Evolutionary conservation across 805 yeast species (phyloP), one percentile per base, ranked within the genome.

Genomic region (Yarrowia sp.): DNA sequence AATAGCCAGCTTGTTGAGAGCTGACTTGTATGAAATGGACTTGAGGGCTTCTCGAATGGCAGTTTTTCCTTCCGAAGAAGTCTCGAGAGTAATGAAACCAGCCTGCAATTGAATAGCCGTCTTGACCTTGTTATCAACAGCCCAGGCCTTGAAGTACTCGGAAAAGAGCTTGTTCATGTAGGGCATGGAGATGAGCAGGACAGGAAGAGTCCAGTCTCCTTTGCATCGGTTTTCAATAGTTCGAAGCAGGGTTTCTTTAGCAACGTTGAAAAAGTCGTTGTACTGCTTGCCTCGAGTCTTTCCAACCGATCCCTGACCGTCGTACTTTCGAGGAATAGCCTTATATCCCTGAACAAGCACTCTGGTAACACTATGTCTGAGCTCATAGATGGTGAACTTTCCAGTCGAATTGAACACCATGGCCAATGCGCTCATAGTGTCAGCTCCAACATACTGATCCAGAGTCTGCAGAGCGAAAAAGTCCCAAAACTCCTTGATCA

Each of bases 31-130:
- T 13, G 64, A 43, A 22, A 58, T 35, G 18, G 64, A 58, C 42
- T 58, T 58, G 64, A 58, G 64, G 28, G 64, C 64, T n/a, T 58
- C 64, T 58, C 64, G 39, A n/a, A 58, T 58, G 13, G 64, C 64
- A 18, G 64, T 58, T 36, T 58, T 58, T 1, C 64, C 51, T 41
- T 58, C 64, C 4, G 51, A 43, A 5, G 64, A 58, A 3, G 64
- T 58, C 9, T 58, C 64, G 28, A 58, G 51, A 1, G 64, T 58
- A 14, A 58, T 36, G 15, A 58, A 58, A 4, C 51, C 51, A 18
- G 35, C 32, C 32, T 58, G 64, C 28, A 58, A 35, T n/a, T 33
- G 64, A 33, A 58, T 43, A 22, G 64, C 64, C 1, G 47, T 43
- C 28, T 58, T 58, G 11, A 33, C 42, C 51, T 58, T 58, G 33